Evolutionary conservation across 2,329 filamentous ascomycete species (phyloP).

Genomic region (Pseudocercospora vitis): DNA sequence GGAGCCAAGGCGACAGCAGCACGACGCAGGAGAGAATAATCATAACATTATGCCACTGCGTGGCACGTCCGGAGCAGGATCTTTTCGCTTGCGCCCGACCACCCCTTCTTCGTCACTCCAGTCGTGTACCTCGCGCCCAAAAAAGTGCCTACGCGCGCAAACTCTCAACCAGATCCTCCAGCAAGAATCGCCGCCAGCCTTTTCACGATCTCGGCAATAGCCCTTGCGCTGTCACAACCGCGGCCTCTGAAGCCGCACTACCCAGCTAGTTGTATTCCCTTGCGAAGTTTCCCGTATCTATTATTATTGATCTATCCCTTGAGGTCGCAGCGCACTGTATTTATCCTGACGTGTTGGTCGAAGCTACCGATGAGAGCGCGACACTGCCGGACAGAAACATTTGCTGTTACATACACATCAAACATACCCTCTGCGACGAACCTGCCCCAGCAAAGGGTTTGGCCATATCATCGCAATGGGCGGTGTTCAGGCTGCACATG

Average conservation of each 20-base stretch:
- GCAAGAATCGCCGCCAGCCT: background rate
- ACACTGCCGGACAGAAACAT: background rate
- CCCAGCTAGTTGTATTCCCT: too few species aligned
- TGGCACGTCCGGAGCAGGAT: background rate
- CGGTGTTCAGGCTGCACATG: too few species aligned
- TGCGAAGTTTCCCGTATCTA: too few species aligned
- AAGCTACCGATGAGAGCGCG: slow-evolving; percentile 1
- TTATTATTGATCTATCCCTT: background rate
- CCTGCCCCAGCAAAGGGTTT: too few species aligned
- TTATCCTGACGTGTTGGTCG: background rate
- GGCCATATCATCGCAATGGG: too few species aligned
- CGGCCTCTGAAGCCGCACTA: too few species aligned
- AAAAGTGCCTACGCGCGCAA: background rate
- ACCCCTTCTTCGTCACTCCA: background rate
- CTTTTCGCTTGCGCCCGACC: background rate
- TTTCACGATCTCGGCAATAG: background rate
- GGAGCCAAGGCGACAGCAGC: too few species aligned
- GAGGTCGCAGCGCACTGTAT: background rate
- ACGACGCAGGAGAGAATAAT: background rate
- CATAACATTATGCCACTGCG: too few species aligned
- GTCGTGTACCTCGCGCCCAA: background rate
- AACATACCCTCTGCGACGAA: background rate
- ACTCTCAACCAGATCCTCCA: background rate
- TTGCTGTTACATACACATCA: background rate
- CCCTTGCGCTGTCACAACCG: too few species aligned